phyloP scores from a whole-genome alignment of 768 basidiomycete genomes.

The Termitomyces sp. region DNA sequence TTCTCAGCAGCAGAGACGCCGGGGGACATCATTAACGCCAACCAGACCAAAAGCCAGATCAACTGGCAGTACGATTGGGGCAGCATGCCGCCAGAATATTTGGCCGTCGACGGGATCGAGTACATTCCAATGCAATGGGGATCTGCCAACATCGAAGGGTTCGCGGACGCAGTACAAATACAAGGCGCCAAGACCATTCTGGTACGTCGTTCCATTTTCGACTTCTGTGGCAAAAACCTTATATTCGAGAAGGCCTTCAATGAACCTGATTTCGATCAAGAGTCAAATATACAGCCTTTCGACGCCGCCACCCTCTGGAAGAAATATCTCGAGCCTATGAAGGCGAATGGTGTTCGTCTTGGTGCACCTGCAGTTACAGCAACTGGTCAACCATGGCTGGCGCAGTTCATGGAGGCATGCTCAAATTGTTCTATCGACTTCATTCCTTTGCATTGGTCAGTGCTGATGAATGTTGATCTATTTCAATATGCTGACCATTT shows the following conservation, averaged over 20 bases:
- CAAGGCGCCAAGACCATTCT: constrained; percentile 51
- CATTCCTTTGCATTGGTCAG: constrained; percentile 47
- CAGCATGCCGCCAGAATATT: constrained; percentile 38
- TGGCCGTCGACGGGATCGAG: constrained; percentile 41
- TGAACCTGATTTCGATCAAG: constrained; percentile 54
- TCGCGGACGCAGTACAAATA: constrained; percentile 36
- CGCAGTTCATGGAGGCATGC: constrained; percentile 53
- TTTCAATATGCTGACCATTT: constrained; percentile 26
- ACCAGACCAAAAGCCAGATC: constrained; percentile 41
- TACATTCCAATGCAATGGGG: constrained; percentile 60
- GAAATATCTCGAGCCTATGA: constrained; percentile 55
- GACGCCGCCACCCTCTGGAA: constrained; percentile 57
- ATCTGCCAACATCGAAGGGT: constrained; percentile 35
- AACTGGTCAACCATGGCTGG: constrained; percentile 55
- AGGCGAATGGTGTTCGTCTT: constrained; percentile 44
- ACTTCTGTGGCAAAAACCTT: constrained; percentile 33
- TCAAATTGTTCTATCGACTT: constrained; percentile 49
- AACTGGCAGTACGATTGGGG: constrained; percentile 60
- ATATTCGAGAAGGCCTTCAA: constrained; percentile 37
- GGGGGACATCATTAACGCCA: constrained; percentile 43
- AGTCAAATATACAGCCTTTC: constrained; percentile 44
- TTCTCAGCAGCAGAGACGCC: constrained; percentile 39
- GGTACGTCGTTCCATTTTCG: constrained; percentile 28
- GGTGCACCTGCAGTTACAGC: constrained; percentile 61
- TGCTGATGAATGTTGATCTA: constrained; percentile 20